Base-by-base conservation (phyloP, 306 rosid genomes). In the Calophaca sinica region DNA sequence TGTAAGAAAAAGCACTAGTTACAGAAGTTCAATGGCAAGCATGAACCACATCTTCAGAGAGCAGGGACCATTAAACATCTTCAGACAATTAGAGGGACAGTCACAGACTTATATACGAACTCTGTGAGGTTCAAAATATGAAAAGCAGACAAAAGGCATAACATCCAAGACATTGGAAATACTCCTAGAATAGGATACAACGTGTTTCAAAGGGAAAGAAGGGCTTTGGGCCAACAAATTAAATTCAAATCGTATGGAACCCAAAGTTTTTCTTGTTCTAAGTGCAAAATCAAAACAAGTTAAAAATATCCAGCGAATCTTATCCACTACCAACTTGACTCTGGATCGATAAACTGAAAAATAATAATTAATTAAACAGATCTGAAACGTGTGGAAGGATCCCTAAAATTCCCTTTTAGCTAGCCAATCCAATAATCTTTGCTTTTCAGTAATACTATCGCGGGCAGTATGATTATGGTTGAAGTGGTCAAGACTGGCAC, bases 151-250 rank as follows among this genome's bases (percentile, higher is more conserved):
- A 82, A 81, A 68, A 70, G 75, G 83, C 70, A 29, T 81, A 71
- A 36, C 50, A 58, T 63, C 36, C 87, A 26, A 84, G 67, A 62
- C 61, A 15, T 26, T 48, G 32, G 45, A 55, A 80, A 77, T 67
- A 54, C 49, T 76, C 68, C 38, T 28, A 26, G 28, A 15, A 12
- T 51, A 41, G 31, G 74, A 59, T 52, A 57, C 68, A 77, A 83
- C 85, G 86, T 82, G 90, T 86, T 86, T 86, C 80, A 71, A 33
- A 48, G 86, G 83, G 72, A 48, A 3, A 50, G 48, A 61, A 58
- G 33, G 42, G 79, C 78, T 66, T 83, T 39, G 84, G 76, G 78
- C 77, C 75, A 59, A 52, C 41, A 80, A 39, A 7, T 39, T 58
- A 52, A 73, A 52, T 67, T 60, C 12, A 28, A 64, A 33, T 9